phyloP scores from a whole-genome alignment of 1,284 basidiomycete species.

The Heterobasidion parviporum region DNA sequence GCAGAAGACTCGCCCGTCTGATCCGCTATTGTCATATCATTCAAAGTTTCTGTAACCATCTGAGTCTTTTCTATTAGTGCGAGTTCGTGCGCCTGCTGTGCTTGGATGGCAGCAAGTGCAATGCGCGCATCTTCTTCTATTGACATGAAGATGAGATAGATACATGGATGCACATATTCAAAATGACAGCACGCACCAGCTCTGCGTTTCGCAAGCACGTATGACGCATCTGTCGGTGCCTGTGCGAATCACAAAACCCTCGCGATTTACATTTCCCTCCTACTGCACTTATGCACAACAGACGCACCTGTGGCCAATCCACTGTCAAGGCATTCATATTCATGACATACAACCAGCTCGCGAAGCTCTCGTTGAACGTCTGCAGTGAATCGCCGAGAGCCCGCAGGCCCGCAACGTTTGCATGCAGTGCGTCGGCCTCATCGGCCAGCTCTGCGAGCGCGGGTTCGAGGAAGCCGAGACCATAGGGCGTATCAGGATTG shows the following conservation, averaged over 20 bases:
- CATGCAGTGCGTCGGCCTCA: constrained; percentile 74
- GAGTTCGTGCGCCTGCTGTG: constrained; percentile 16
- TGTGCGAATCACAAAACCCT: constrained; percentile 17
- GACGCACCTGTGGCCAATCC: constrained; percentile 80
- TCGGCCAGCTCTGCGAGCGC: constrained; percentile 83
- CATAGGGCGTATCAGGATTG: constrained; percentile 68
- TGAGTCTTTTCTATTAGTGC: constrained; percentile 31
- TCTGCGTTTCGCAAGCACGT: constrained; percentile 46
- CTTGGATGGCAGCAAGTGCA: constrained; percentile 19
- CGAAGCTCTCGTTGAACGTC: constrained; percentile 90
- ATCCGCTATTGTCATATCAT: constrained; percentile 31
- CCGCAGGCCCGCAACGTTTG: constrained; percentile 68
- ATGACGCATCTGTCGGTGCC: constrained; percentile 60
- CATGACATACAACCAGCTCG: constrained; percentile 86
- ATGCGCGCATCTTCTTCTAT: constrained; percentile 26
- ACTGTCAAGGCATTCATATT: constrained; percentile 92
- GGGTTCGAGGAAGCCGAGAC: constrained; percentile 80
- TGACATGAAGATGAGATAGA: background rate
- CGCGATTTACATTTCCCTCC: background rate
- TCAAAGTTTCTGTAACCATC: constrained; percentile 23
- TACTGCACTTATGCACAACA: background rate
- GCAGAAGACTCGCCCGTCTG: constrained; percentile 17
- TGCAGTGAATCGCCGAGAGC: constrained; percentile 69
- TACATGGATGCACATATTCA: background rate
- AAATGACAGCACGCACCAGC: constrained; percentile 36